These are phyloP conservation scores for Xylariaceae sp. DNA, from an alignment of 2,329 filamentous ascomycete genomes.

Conservation along the genomic window DNA sequence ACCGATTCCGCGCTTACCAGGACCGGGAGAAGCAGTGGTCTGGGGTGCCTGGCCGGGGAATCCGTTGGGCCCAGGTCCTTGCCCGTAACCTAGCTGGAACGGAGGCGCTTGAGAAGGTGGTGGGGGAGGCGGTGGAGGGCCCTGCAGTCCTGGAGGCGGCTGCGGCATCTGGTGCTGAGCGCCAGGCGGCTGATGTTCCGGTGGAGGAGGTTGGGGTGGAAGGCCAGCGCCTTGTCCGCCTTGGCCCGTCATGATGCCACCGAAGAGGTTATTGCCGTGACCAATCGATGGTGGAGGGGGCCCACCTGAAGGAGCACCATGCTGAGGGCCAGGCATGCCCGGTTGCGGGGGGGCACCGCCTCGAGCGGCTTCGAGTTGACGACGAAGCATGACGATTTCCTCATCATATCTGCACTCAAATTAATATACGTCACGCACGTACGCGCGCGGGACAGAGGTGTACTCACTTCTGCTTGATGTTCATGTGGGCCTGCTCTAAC, in stretches of 20 bases:
- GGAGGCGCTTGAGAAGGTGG: conserved; percentile 62
- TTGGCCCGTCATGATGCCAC: conserved; percentile 90
- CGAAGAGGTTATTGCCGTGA: conserved; percentile 88
- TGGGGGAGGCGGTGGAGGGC: conserved; percentile 54
- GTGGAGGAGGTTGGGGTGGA: conserved; percentile 63
- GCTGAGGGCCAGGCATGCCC: conserved; percentile 65
- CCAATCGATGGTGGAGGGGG: conserved; percentile 87
- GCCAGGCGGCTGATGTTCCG: conserved; percentile 53
- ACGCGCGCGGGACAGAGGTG: not conserved
- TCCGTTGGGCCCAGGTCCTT: conserved; percentile 57
- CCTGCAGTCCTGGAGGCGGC: conserved; percentile 64
- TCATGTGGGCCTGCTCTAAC: conserved; percentile 84
- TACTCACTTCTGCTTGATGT: conserved; percentile 86
- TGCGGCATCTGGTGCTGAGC: conserved; percentile 66
- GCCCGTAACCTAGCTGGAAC: conserved; percentile 68
- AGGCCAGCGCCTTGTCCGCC: conserved; percentile 79
- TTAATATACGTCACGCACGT: not conserved
- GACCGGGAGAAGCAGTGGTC: conserved; percentile 82
- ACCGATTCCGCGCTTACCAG: conserved; percentile 64
- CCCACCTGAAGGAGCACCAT: conserved; percentile 62
- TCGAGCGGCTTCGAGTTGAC: conserved; percentile 77
- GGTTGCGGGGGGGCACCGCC: conserved; percentile 52
- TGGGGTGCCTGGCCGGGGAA: conserved; percentile 81
- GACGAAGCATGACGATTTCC: conserved; percentile 78
- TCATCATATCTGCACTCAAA: conserved; percentile 74